Base-by-base conservation (phyloP, 331 rosid genomes). In the Rhamnella rubrinervis region DNA sequence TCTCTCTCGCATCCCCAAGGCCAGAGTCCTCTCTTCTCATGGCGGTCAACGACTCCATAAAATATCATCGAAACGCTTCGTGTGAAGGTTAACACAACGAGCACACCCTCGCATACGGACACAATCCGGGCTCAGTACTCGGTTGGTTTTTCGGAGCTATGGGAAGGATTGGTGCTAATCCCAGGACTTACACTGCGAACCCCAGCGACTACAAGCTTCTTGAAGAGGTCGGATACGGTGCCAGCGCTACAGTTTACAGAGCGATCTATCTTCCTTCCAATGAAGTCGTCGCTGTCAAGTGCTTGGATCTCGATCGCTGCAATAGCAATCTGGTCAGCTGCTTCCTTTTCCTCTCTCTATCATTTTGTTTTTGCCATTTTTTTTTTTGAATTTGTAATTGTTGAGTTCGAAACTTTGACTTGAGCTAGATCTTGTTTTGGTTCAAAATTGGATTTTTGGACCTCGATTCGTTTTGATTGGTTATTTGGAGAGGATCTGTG, bases 271-370 rank as follows among this genome's bases (percentile, higher is more conserved):
- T 88, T 57, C 99, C 99, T 5, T 73, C 66, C 38, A 91, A 91
- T 83, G 92, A 87, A 64, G 93, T 91, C 63, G 89, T 95, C 13
- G 99, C 99, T 6, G 79, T 95, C 55, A 91, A 95, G 86, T 89
- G 93, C 26, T 84, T 95, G 92, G 99, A 95, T 91, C 96, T 95
- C 74, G 99, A 95, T 86, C 97, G 99, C 25, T 87, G 97, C 87
- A 89, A 83, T 75, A 85, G 82, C 62, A 95, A 91, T 86, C 76
- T 95, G 66, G 95, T 88, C 41, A 75, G 87, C 74, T 75, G 58
- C 19, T 2, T 60, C 1, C 7, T 51, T 47, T 39, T 8, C 31
- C 2, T 50, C 15, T 23, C 59, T 8, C 39, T 21, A 12, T 14
- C 58, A 18, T 11, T 23, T 50, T 47, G 7, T 35, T 11, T 18